Conservation (phyloP, 257 asterid species). For the Penstemon davidsonii region DNA sequence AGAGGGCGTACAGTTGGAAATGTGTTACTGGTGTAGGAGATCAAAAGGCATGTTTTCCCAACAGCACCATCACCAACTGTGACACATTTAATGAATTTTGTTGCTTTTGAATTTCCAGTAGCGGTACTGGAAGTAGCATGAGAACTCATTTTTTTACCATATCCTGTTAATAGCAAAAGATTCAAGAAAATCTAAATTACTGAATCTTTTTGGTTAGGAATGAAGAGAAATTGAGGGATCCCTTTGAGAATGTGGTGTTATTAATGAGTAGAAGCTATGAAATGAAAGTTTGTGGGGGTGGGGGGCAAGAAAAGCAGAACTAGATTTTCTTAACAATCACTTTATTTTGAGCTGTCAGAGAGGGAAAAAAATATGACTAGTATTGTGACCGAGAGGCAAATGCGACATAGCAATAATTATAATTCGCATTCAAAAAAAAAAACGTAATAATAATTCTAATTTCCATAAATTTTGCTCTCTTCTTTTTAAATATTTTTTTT, state of each 20-base stretch:
- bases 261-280: slow-evolving; percentile 19
- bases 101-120: slow-evolving; percentile 38
- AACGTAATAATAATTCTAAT: too few relatives aligned
- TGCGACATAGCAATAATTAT: neutral
- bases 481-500: too few relatives aligned
- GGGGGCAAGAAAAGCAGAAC: slow-evolving; percentile 38
- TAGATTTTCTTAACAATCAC: neutral
- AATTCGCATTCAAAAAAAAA: neutral
- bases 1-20: slow-evolving; percentile 44
- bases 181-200: neutral
- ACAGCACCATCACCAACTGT: slow-evolving; percentile 64
- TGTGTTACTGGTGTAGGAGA: slow-evolving; percentile 58
- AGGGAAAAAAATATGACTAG: slow-evolving; percentile 31
- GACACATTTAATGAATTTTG: slow-evolving; percentile 56
- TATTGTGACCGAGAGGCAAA: neutral
- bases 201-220: neutral
- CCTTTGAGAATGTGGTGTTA: slow-evolving; percentile 17
- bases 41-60: slow-evolving; percentile 58
- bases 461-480: too few relatives aligned
- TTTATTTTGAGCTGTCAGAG: slow-evolving; percentile 47
- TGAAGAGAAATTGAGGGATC: slow-evolving; percentile 9
- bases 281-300: slow-evolving; percentile 35
- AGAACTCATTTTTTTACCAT: slow-evolving; percentile 41
- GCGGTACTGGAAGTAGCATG: slow-evolving; percentile 16
- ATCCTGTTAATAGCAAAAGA: slow-evolving; percentile 11